These are phyloP conservation scores for Irpex lacteus DNA, from an alignment of 1,284 basidiomycete genomes.

Conservation along the genomic window DNA sequence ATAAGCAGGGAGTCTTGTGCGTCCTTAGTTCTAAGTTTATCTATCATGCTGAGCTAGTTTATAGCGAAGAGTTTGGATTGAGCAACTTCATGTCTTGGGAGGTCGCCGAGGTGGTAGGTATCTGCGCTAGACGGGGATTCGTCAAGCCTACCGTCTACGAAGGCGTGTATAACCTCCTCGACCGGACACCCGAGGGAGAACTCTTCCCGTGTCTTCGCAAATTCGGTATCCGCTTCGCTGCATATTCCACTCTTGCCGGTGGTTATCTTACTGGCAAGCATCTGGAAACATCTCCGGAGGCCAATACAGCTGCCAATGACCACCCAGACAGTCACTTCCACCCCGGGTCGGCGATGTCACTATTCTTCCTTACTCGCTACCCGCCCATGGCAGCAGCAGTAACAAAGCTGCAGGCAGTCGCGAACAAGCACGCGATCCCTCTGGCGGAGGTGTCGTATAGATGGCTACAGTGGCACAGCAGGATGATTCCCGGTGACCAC, in stretches of 20 bases:
- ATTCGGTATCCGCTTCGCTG: conserved; percentile 49
- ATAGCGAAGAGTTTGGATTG: conserved; percentile 45
- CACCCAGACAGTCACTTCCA: conserved; percentile 35
- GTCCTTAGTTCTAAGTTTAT: background rate
- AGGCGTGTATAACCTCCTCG: conserved; percentile 53
- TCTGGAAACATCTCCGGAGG: conserved; percentile 22
- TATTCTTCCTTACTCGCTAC: conserved; percentile 7
- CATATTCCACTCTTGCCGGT: conserved; percentile 51
- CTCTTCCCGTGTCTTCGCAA: conserved; percentile 56
- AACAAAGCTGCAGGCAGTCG: conserved; percentile 5
- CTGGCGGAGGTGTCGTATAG: conserved; percentile 43
- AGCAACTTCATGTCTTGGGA: conserved; percentile 47
- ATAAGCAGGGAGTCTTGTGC: conserved; percentile 43
- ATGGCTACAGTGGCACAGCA: conserved; percentile 46
- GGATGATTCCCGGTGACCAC: conserved; percentile 33
- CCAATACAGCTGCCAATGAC: conserved; percentile 20
- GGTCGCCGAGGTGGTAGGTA: conserved; percentile 53
- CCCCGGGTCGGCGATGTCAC: conserved; percentile 10
- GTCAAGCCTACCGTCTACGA: conserved; percentile 55
- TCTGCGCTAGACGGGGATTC: conserved; percentile 49
- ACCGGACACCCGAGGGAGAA: conserved; percentile 51
- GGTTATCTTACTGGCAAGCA: conserved; percentile 47
- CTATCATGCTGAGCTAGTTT: background rate
- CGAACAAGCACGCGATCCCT: conserved; percentile 39
- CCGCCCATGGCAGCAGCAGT: background rate